Base-by-base conservation (phyloP, 192 early-diverging fungal genomes). In the Diversispora epigaea region DNA sequence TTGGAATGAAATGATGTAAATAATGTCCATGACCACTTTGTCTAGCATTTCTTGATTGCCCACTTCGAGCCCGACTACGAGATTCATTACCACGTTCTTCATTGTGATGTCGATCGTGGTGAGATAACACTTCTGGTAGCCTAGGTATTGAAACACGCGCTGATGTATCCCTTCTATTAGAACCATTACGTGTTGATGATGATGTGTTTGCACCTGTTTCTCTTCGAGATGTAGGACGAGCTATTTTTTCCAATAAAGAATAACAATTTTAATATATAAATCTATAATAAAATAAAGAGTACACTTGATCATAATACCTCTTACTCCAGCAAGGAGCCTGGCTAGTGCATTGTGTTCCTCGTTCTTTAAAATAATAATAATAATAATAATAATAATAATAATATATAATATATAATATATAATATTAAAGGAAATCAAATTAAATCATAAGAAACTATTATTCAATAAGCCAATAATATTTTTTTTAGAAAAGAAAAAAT, bases 1-100 rank as follows among this genome's bases (percentile, higher is more conserved):
- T 56, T 10, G 50, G 71, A 47, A 73, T 73, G 40, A 73, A 73
- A 75, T 75, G 73, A 75, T 75, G 71, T 21, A 62, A 45, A 41
- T 41, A 15, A 73, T 73, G 40, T 32, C 25, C 25, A 73, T 73
- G 55, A 10, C 25, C 9, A 49, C 58, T n/a, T 17, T 52, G 17
- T 32, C 49, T 49, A 21, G 22, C 57, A 19, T 55, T 64, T 49
- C 58, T 75, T 32, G 73, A 75, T 75, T 65, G 58, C 50, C 49
- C 15, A n/a, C 49, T 21, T 40, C 60, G 58, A 43, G 32, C 58
- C 4, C 73, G 58, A 10, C 15, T 22, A 21, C 46, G 43, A 40
- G 68, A 19, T 64, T 75, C 73, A 54, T 52, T 75, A n/a, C 22
- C 15, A 15, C 73, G 73, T 43, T 75, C 61, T 62, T 75, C 73